Evolutionary conservation across 805 yeast species (phyloP), one percentile per base, ranked within the genome.

Genomic region (Cyberlindnera bimundalis): DNA sequence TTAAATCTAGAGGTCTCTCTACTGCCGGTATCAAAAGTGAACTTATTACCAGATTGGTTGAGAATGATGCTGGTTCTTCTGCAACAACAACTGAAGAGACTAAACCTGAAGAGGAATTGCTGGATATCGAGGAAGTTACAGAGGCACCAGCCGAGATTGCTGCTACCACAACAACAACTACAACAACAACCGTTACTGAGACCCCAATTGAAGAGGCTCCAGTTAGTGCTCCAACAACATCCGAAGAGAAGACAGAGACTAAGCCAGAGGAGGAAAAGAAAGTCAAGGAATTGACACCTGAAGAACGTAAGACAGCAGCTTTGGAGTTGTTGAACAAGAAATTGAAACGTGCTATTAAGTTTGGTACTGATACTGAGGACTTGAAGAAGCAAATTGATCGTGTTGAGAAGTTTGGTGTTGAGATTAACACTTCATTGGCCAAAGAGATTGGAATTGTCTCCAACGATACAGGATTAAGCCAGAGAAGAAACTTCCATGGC

Each of bases 331-430:
- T 90, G 52, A 74, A 70, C 43, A 78, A 78, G 54, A 84, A 83
- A 58, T 71, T 88, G 41, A 68, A 68, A 36, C 75, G 97, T 55
- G 84, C 89, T 14, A 76, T 77, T 57, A 85, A 86, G 60, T 90
- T 89, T 53, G 93, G 91, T 17, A 21, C 42, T 5, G 43, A 21
- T 46, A 88, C 81, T 38, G 56, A 44, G 18, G 65, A 66, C 12
- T 73, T 76, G 19, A 77, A 77, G 55, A 78, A 76, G 46, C 81
- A 77, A 46, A 66, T 88, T 52, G 71, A 70, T 27, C 77, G 96
- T 58, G 78, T 89, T 48, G 81, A 82, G 59, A 88, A 86, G 67
- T 90, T 88, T 58, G 98, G 97, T 21, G 76, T 87, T 36, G 83
- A 80, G 46, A 59, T 71, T 26, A 79, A 79, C 42, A 78, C 84